Conservation (phyloP, 805 yeast genomes). For the Monosporozyma unispora region DNA sequence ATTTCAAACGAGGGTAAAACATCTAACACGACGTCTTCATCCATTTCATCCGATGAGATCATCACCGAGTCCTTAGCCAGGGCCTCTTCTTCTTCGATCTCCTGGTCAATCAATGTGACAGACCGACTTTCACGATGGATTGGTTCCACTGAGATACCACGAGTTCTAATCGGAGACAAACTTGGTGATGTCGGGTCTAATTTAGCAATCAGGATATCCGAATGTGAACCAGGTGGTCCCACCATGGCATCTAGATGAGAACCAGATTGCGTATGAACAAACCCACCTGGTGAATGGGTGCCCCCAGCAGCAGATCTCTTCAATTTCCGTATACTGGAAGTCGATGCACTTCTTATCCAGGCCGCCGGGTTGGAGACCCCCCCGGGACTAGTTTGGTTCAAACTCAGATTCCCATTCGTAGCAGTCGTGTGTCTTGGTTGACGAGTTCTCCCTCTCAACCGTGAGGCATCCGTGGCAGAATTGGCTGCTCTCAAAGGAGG, state of each 20-base stretch:
- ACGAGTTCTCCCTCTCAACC: conserved; percentile 3
- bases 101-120: background rate
- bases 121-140: background rate
- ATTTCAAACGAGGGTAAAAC: conserved; percentile 23
- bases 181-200: background rate
- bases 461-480: background rate
- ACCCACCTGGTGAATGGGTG: background rate
- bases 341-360: conserved; percentile 20
- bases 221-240: background rate
- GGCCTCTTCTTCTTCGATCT: background rate
- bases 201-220: background rate
- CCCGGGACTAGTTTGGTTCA: background rate
- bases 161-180: conserved; percentile 3
- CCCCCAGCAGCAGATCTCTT: background rate
- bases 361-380: background rate
- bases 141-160: background rate
- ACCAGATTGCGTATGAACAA: background rate
- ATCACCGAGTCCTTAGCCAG: background rate
- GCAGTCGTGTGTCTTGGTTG: background rate
- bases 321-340: conserved; percentile 12
- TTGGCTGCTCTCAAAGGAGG: background rate
- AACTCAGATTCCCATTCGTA: background rate
- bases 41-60: background rate
- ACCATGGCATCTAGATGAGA: background rate
- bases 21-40: conserved; percentile 12